Evolutionary conservation across 768 basidiomycete genomes (phyloP), one percentile per base, ranked within the genome.

Genomic region (Suillus clintonianus): DNA sequence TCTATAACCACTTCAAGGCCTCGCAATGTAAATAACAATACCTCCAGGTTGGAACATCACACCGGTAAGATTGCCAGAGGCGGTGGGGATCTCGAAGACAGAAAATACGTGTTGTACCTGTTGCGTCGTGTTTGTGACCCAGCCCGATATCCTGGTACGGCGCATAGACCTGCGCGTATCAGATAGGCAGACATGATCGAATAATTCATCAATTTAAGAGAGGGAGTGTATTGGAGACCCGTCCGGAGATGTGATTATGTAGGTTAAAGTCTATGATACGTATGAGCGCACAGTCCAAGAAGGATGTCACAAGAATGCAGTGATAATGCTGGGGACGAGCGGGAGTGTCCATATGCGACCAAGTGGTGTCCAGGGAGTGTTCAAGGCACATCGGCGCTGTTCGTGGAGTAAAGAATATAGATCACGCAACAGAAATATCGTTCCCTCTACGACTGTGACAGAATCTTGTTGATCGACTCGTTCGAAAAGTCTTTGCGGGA

Each of bases 401-500:
- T 14, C 32, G 15, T 57, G 45, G 39, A 10, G 34, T 47, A 27
- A 27, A 53, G 15, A 14, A 54, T 58, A 55, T 67, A 61, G 60
- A 58, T 61, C 55, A 53, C 19, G 57, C 43, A 55, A 19, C 15
- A 14, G 39, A 59, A 30, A 47, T 50, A 13, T 42, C 36, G 19
- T 8, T 15, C 4, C 22, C 37, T 82, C 82, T 89, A 92, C 74
- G 89, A 86, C 77, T 92, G 90, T 6, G 92, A 92, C 65, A 98
- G 85, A 73, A 97, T 95, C 75, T 82, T 85, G 80, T 99, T 97
- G 72, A 99, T 98, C 67, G 92, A 90, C 71, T 89, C 85, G 74
- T 99, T 99, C 76, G 99, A 82, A 79, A 95, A 98, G 71, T 92
- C 92, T 77, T 93, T 94, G 67, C 91, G 86, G 56, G 86, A 77